Conservation (phyloP, 805 yeast genomes). For the Starmerella asiatica region DNA sequence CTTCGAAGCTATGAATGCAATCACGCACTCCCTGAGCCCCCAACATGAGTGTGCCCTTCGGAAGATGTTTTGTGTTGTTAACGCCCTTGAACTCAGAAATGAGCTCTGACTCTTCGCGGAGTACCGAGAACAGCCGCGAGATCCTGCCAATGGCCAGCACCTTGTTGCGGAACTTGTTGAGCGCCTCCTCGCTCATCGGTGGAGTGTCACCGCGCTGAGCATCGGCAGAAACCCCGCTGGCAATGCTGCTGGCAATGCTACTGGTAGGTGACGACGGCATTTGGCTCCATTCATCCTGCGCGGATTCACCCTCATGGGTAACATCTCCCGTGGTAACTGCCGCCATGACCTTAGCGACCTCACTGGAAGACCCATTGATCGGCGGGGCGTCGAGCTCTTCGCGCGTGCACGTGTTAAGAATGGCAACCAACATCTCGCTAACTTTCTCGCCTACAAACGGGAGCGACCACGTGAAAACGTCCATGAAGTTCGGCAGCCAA, state of each 20-base stretch:
- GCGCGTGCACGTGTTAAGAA: slow-evolving; percentile 86
- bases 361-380: slow-evolving; percentile 2
- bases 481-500: slow-evolving; percentile 94
- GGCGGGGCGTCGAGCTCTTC: slow-evolving; percentile 55
- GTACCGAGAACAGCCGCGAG: slow-evolving; percentile 77
- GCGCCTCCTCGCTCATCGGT: slow-evolving; percentile 21
- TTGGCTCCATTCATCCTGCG: not conserved
- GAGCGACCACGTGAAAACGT: slow-evolving; percentile 91
- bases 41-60: slow-evolving; percentile 71
- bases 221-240: not conserved
- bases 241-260: slow-evolving; percentile 1
- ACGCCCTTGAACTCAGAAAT: slow-evolving; percentile 64
- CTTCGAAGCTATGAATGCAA: slow-evolving; percentile 61
- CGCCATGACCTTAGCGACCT: slow-evolving; percentile 16
- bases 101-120: slow-evolving; percentile 77
- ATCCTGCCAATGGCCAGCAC: slow-evolving; percentile 93
- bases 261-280: not conserved
- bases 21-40: slow-evolving; percentile 69
- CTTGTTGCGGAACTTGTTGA: slow-evolving; percentile 43
- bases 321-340: slow-evolving; percentile 12
- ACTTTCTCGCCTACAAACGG: slow-evolving; percentile 96
- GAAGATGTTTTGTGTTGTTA: slow-evolving; percentile 59
- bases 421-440: slow-evolving; percentile 81
- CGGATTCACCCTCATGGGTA: slow-evolving; percentile 3
- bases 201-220: not conserved